Conservation (phyloP, 495 filamentous ascomycete species). For the Lophium mytilinum region DNA sequence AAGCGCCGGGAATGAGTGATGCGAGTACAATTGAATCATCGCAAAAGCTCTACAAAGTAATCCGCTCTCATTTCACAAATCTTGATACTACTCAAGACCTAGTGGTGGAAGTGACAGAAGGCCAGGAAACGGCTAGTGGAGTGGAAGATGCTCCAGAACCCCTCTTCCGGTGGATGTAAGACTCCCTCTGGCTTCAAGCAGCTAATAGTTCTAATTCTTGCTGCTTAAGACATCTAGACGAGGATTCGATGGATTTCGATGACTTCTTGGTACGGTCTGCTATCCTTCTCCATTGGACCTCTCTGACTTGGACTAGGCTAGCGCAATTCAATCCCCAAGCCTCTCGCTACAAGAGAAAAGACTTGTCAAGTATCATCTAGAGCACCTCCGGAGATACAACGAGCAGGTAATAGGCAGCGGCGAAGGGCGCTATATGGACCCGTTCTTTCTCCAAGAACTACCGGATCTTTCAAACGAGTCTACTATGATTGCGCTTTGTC, state of each 20-base stretch:
- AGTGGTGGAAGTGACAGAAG: not conserved
- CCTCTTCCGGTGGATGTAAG: not conserved
- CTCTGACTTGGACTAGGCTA: not conserved
- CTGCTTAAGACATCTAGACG: not conserved
- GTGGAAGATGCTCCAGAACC: not conserved
- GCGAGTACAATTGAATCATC: not conserved
- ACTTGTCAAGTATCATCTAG: not conserved
- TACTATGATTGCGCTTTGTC: not conserved
- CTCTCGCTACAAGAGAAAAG: not conserved
- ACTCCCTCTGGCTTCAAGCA: too few species aligned
- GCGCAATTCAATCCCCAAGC: not conserved
- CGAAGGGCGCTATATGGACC: conserved; percentile 1
- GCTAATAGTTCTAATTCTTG: not conserved
- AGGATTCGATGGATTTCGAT: conserved; percentile 1
- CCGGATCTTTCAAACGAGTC: not conserved
- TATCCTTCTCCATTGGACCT: not conserved
- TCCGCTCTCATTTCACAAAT: not conserved
- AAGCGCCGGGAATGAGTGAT: not conserved
- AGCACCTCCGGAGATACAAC: not conserved
- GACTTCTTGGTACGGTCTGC: not conserved
- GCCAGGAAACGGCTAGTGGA: not conserved
- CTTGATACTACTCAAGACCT: not conserved
- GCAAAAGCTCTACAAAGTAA: not conserved
- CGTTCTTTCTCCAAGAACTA: not conserved
- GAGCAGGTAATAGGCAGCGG: not conserved